Percentiles rank a stretch among this genome's conserved stretches.
Evolutionary conservation across 1,139 yeast species (phyloP).

Genomic region (Hanseniaspora gamundiae): DNA sequence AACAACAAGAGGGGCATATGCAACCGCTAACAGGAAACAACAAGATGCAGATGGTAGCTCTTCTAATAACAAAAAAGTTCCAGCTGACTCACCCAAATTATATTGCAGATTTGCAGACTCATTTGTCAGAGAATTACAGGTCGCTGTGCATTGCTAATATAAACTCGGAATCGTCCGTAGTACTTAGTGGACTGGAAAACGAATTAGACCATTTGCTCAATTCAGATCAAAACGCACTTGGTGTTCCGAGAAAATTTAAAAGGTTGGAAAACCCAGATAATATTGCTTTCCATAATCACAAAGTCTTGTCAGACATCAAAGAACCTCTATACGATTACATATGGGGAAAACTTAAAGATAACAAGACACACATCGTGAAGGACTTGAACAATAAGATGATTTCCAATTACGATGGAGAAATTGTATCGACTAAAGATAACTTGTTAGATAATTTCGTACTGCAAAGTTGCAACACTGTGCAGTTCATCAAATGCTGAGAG

Average conservation of each 20-base stretch:
- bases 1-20: not conserved
- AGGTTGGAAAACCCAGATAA: constrained; percentile 20
- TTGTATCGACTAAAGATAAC: constrained; percentile 17
- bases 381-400: constrained; percentile 20
- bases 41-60: not conserved
- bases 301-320: constrained; percentile 19
- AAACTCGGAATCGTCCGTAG: constrained; percentile 23
- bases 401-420: constrained; percentile 21
- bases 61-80: constrained; percentile 3
- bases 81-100: constrained; percentile 2
- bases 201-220: constrained; percentile 14
- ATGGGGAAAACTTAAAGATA: constrained; percentile 20
- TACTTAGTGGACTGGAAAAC: constrained; percentile 20
- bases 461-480: constrained; percentile 23
- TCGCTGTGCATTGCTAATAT: constrained; percentile 20
- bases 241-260: constrained; percentile 17
- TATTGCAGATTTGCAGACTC: constrained; percentile 1
- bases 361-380: constrained; percentile 16
- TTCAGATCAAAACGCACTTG: no score
- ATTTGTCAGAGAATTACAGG: not conserved
- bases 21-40: not conserved
- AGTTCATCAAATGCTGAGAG: constrained; percentile 22
- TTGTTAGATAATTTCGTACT: constrained; percentile 24
- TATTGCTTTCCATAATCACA: constrained; percentile 24
- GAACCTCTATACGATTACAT: constrained; percentile 24